Percentiles rank a stretch among this genome's conserved stretches.
Conservation (phyloP, 1,139 yeast genomes). For the Pneumocystis canis region DNA sequence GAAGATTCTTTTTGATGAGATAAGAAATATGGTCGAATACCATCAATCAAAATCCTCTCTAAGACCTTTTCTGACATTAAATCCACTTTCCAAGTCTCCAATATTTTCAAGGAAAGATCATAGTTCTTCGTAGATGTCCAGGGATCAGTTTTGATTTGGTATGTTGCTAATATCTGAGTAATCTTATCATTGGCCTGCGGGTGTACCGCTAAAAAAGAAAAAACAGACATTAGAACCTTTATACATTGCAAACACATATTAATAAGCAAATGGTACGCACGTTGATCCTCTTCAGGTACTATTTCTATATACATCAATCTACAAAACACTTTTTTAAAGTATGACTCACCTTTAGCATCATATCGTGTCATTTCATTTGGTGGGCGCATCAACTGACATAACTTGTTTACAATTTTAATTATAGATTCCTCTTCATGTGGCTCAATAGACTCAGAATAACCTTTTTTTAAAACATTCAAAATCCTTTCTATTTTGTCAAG, state of each 20-base stretch:
- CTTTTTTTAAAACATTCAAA: not conserved
- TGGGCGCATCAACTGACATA: not conserved
- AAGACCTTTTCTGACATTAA: not conserved
- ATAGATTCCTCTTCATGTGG: not conserved
- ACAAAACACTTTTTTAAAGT: not conserved
- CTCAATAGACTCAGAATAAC: not conserved
- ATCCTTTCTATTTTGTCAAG: not conserved
- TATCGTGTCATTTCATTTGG: not conserved
- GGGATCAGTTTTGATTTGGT: not conserved
- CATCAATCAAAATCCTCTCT: not conserved
- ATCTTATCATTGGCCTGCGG: not conserved
- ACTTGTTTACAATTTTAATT: not conserved
- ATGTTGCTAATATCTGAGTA: not conserved
- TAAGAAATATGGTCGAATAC: not conserved
- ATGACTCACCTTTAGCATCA: not conserved
- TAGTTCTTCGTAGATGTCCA: not conserved
- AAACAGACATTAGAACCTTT: not conserved
- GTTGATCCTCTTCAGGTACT: not conserved
- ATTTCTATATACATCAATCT: not conserved
- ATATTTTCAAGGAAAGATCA: not conserved
- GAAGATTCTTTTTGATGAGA: not conserved
- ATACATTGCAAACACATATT: not conserved
- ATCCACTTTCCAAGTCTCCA: not conserved
- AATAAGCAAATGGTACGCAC: not conserved
- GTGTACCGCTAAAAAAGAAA: not conserved